phyloP scores from a whole-genome alignment of 345 rosid genomes.

The Microcos paniculata region DNA sequence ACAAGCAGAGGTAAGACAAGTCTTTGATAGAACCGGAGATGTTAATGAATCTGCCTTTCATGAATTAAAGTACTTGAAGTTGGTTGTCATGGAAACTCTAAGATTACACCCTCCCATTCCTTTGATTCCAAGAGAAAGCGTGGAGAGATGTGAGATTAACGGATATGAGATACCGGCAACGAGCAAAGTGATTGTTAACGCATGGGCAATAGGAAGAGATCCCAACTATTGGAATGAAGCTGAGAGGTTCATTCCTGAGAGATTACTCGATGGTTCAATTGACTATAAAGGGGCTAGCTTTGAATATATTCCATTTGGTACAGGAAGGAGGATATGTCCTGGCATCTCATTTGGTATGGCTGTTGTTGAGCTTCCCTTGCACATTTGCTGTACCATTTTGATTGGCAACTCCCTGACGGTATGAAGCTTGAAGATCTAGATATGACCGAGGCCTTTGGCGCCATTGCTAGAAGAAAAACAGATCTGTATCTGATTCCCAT shows the following conservation, averaged over 20 bases:
- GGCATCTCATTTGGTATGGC: constrained; percentile 24
- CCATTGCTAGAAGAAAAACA: constrained; percentile 13
- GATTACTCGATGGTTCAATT: constrained; percentile 17
- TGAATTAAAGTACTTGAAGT: constrained; percentile 22
- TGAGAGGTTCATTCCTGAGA: constrained; percentile 29
- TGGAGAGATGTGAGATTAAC: constrained; percentile 16
- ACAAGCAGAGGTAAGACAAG: constrained; percentile 30
- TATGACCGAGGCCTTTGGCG: constrained; percentile 18
- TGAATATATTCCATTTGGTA: too few species aligned
- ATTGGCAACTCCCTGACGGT: constrained; percentile 27
- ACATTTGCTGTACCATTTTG: constrained; percentile 28
- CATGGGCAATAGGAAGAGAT: constrained; percentile 36
- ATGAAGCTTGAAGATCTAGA: constrained; percentile 15
- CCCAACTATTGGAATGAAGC: constrained; percentile 27
- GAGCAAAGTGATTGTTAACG: constrained; percentile 26
- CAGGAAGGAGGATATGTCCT: constrained; percentile 39
- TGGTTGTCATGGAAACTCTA: constrained; percentile 32
- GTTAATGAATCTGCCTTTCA: constrained; percentile 17
- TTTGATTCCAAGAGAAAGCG: constrained; percentile 27
- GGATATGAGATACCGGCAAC: constrained; percentile 27
- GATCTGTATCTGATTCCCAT: constrained; percentile 15
- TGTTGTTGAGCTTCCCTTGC: constrained; percentile 23
- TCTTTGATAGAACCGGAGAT: constrained; percentile 13
- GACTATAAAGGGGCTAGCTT: constrained; percentile 27
- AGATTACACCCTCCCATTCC: constrained; percentile 32